A percentile compares a stretch with the other conserved stretches of the same genome.
Evolutionary conservation across 768 basidiomycete genomes (phyloP).

Genomic region (Auricularia cornea): DNA sequence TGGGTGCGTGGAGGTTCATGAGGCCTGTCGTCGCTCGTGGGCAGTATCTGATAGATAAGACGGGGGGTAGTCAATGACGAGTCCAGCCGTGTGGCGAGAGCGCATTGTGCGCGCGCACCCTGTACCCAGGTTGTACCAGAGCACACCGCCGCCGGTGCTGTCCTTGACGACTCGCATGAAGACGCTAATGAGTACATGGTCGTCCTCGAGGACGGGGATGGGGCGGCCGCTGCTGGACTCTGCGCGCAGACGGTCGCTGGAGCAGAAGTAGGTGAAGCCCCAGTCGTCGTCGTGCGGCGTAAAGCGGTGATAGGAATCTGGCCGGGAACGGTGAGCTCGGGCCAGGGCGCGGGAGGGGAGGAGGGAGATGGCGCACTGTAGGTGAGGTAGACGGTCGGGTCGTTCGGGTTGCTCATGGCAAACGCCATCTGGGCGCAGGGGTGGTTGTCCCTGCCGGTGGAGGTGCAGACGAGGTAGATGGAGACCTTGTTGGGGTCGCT

Average conservation of each 20-base stretch:
- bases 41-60: background rate
- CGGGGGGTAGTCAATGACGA: background rate
- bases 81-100: background rate
- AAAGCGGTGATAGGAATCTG: conserved; percentile 1
- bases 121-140: background rate
- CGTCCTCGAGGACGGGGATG: conserved; percentile 1
- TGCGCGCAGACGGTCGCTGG: background rate
- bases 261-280: conserved; percentile 2
- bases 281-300: conserved; percentile 1
- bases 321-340: background rate
- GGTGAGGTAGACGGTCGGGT: conserved; percentile 1
- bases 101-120: background rate
- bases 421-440: background rate
- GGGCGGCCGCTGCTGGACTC: background rate
- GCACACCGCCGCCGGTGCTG: background rate
- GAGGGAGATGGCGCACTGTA: background rate
- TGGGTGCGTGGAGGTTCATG: background rate
- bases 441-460: background rate
- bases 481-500: background rate
- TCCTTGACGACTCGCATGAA: background rate
- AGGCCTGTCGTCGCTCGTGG: background rate
- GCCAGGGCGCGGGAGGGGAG: background rate
- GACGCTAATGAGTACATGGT: background rate
- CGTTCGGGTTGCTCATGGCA: background rate
- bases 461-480: conserved; percentile 2